Evolutionary conservation across 2,329 filamentous ascomycete species (phyloP), one percentile per base, ranked within the genome.

Genomic region (Diaporthe sp.): DNA sequence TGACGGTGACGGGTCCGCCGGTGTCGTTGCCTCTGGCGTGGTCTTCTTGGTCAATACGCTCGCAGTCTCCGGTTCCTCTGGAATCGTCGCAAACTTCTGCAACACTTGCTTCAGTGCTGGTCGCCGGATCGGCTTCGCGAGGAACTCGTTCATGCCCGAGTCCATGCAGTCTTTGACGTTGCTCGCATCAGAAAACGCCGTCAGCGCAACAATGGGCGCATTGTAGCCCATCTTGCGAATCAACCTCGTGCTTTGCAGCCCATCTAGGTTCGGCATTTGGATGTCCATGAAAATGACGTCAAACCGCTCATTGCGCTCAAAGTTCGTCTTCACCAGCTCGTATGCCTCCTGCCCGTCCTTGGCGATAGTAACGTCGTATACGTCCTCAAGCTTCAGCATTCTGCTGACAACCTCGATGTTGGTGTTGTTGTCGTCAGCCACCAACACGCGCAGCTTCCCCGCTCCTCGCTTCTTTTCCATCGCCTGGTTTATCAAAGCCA

Each of bases 201-300:
- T 98, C 60, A 98, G 86, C 0, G 96, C 96, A 20, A 98, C 95
- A 77, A 98, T 98, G 0, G 96, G 96, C 2, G 94, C 94, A 15
- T 90, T 92, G 84, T 97, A 98, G 1, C 96, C 96, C 87, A 96
- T 94, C 82, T 95, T 88, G 9, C 96, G 91, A 79, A 98, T 98
- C 47, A 97, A 87, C 13, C 93, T 90, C 0, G 96, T 98, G 63
- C 94, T 96, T 82, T 98, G 93, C 34, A 98, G 86, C 1, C 96
- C 96, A 81, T 98, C 95, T 20, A 98, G 89, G 77, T 97, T 97
- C 4, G 96, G 96, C 96, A 98, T 98, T 84, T 94, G 95, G 10
- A 98, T 93, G 80, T 98, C 96, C 96, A 98, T 98, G 81, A 98
- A 97, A 77, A 98, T 96, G 37, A 98, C 88, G 79, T 98, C 95